Evolutionary conservation across 2,329 filamentous ascomycete genomes (phyloP), one percentile per base, ranked within the genome.

Genomic region (Epichloe elymi): DNA sequence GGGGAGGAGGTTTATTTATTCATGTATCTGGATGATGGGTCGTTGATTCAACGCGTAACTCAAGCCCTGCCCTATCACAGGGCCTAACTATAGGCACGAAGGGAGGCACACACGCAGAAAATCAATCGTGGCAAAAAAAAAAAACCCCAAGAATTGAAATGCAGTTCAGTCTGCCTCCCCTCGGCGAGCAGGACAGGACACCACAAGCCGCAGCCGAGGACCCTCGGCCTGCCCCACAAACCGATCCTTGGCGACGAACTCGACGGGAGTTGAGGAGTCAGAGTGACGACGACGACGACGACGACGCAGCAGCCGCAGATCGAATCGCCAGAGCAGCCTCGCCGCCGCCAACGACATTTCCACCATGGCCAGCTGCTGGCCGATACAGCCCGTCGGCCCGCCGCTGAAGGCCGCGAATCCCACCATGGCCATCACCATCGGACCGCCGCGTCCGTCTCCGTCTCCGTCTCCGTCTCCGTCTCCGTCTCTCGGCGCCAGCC

Each of bases 351-450:
- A 23, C 42, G 42, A 44, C 23, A 44, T 44, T 17, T 44, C 42
- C 12, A 30, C 26, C 20, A 44, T 30, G 26, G 42, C 42, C 20
- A 44, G 26, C 42, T 44, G 20, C 20, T 44, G 42, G 14, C 47
- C 51, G n/a, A 53, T 53, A 17, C 51, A 53, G 15, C 41, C 51
- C n/a, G 42, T 46, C 20, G 23, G 17, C 5, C 51, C 51, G 6
- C 15, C 23, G 19, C 41, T 53, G 17, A 53, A 50, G 11, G 23
- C 43, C 12, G 19, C 19, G 19, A 42, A 42, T 20, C 40, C 40
- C 6, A 23, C 10, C 40, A 26, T 26, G 6, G 6, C 23, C 23
- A 42, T 42, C 10, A 19, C 23, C 23, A 42, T 42, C 10, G 40
- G 20, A 19, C 19, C 19, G 40, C 40, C 8, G 5, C 37, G 37